Evolutionary conservation across 768 basidiomycete genomes (phyloP).

Genomic region (Lactarius akahatsu): DNA sequence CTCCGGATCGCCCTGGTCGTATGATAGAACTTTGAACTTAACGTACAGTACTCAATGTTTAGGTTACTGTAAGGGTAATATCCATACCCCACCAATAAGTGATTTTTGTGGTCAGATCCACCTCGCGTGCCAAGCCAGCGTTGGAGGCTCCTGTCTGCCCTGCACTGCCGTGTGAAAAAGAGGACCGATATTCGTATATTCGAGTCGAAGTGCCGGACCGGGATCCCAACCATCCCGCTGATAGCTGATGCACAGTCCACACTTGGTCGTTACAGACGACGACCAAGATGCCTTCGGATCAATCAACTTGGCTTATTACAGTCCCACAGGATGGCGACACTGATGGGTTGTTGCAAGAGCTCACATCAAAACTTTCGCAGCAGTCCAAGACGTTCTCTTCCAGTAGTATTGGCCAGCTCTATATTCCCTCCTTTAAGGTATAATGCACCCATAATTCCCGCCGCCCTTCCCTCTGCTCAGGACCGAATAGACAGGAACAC

Average conservation of each 20-base stretch:
- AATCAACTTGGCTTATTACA: constrained; percentile 90
- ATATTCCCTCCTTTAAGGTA: constrained; percentile 91
- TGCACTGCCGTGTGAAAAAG: background rate
- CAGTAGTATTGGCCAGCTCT: constrained; percentile 59
- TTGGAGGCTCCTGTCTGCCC: too few species aligned
- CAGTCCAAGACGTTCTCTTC: constrained; percentile 50
- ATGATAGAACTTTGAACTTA: too few species aligned
- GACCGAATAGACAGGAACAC: constrained; percentile 76
- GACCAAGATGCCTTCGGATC: constrained; percentile 88
- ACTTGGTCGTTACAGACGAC: constrained; percentile 16
- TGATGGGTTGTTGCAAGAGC: constrained; percentile 66
- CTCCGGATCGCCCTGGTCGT: background rate
- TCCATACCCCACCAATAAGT: background rate
- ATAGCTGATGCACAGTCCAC: background rate
- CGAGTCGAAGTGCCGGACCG: constrained; percentile 1
- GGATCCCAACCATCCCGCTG: background rate
- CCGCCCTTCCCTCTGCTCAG: background rate
- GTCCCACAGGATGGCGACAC: constrained; percentile 86
- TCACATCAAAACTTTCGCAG: constrained; percentile 59
- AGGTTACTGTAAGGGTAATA: background rate
- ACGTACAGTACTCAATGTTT: background rate
- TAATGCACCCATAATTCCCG: constrained; percentile 21
- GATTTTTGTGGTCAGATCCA: background rate
- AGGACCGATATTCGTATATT: background rate
- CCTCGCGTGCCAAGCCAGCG: background rate